Base-by-base conservation (phyloP, 345 rosid species). In the Eucalyptus erythrocorys region DNA sequence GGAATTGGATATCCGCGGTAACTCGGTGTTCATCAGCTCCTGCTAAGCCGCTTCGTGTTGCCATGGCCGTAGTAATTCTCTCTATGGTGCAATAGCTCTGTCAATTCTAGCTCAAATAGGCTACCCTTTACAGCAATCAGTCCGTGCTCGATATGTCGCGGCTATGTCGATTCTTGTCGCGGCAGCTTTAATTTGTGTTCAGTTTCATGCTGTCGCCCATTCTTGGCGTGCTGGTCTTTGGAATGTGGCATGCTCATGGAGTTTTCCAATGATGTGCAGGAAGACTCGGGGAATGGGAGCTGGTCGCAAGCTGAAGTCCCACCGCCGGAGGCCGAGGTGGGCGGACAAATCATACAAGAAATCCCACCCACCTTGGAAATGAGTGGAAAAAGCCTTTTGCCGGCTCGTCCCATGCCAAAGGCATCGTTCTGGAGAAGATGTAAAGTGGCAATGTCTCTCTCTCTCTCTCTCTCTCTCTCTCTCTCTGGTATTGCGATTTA, bases 361-460 rank as follows among this genome's bases (percentile, higher is more conserved):
- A 80, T 94, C 97, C 43, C 94, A 94, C 97, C 43, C 94, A 94
- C 59, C 92, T 88, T 42, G 97, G 96, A 10, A 95, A 94, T 79
- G 96, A 95, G 81, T 95, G 95, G 97, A 95, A 95, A 94, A 95
- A 95, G 89, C 97, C 97, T 6, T 95, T 95, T 59, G 92, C 97
- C 55, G 96, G 96, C 2, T 95, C 96, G 37, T 95, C 97, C 47
- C 97, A 95, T 84, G 95, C 97, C 13, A 95, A 92, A 22, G 97
- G 97, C 61, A 94, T 94, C 79, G 97, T 95, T 50, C 94, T 92
- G 45, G 97, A 95, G 89, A 95, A 95, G 91, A 95, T 93, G 97
- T 94, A 89, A 88, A 92, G 12, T 48, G 11, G 8, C 40, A 16
- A 9, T 49, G 49, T 1, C 4, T 34, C 64, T 51, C 55, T 51